These are phyloP conservation scores for Nyssa sinensis DNA, from an alignment of 148 eudicot species.

Conservation along the genomic window DNA sequence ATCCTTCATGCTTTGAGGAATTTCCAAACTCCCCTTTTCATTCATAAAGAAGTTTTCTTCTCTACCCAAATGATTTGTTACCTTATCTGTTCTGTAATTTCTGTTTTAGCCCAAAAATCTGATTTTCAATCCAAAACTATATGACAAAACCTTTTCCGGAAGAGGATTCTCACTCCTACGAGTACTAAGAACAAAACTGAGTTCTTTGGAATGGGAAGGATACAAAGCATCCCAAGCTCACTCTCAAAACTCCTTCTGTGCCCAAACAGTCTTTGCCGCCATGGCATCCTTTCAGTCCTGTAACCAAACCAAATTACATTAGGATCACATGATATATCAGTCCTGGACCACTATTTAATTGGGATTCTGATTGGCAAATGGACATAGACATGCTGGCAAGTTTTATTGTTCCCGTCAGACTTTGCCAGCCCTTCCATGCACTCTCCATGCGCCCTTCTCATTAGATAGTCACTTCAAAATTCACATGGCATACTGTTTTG, in stretches of 20 bases:
- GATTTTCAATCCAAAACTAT: background rate
- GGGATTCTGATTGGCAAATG: no score
- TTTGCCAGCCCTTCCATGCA: no score
- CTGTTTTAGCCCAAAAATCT: background rate
- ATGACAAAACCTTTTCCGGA: no score
- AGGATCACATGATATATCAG: background rate
- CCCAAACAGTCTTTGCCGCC: slow-evolving; percentile 71
- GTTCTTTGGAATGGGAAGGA: slow-evolving; percentile 34
- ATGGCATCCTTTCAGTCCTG: slow-evolving; percentile 64
- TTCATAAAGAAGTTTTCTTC: background rate
- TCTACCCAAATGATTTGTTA: background rate
- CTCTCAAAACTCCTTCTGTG: slow-evolving; percentile 72
- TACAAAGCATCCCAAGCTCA: slow-evolving; percentile 87
- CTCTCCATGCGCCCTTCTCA: background rate
- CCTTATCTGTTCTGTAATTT: no score
- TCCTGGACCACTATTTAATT: background rate
- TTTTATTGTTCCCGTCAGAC: no score
- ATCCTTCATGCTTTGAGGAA: background rate
- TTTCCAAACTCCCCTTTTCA: background rate
- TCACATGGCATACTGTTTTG: no score
- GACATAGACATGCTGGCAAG: no score
- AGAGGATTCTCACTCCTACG: no score
- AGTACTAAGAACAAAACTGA: no score
- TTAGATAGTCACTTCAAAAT: background rate
- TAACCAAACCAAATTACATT: slow-evolving; percentile 8